Evolutionary conservation across 306 rosid species (phyloP), one percentile per base, ranked within the genome.

Genomic region (Crataegus laevigata): DNA sequence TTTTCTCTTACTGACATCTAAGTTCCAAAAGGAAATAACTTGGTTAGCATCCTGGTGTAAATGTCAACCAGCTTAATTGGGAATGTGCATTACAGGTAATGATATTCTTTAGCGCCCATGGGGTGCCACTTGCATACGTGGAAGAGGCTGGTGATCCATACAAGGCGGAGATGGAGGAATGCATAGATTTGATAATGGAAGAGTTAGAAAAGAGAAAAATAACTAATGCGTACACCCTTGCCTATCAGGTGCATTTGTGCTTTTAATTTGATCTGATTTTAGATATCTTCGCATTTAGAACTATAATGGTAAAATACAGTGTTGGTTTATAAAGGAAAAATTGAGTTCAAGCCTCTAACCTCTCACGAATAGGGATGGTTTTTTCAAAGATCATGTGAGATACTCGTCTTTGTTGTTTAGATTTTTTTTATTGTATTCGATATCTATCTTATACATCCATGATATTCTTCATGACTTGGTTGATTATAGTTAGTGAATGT

Each of bases 91-190:
- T 72, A 70, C 84, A 91, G 96, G 91, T 89, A 55, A 88, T 91
- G 89, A 81, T 93, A 84, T 93, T 93, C 89, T 93, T 93, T 79
- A 93, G 98, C 64, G 98, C 98, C 9, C 98, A 93, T 69, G 98
- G 98, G 63, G 98, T 93, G 63, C 98, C 98, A 3, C 92, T 93
- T 83, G 98, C 98, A 66, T 93, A 93, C 79, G 98, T 93, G 69
- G 98, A 93, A 85, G 96, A 91, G 84, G 98, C 98, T 32, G 98
- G 98, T 64, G 98, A 93, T 84, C 98, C 98, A 50, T 93, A 93
- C 85, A 93, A 93, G 84, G 92, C 97, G 62, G 98, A 93, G 87
- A 93, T 93, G 98, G 98, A 93, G 85, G 98, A 93, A 85, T 91
- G 97, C 57, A 88, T 93, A 75, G 97, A 91, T 78, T 82, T 93